Base-by-base conservation (phyloP, 768 basidiomycete species). In the Lactifluus pinguis region DNA sequence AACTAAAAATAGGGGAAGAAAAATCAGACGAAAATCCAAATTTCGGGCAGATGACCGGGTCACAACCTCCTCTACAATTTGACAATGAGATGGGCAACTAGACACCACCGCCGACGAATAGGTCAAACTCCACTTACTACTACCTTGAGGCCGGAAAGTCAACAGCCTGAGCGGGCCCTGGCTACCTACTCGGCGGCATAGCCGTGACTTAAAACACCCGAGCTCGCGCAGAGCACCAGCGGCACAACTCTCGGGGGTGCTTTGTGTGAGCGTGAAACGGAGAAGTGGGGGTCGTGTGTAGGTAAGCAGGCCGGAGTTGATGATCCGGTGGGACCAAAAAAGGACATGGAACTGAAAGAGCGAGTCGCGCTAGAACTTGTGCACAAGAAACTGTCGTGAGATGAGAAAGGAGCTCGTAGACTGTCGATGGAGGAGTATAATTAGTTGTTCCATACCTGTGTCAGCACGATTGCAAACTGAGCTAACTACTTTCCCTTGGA, bases 391-490 rank as follows among this genome's bases (percentile, higher is more conserved):
- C 79, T 34, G 89, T 91, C 64, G 83, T 76, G 66, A 93, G 77
- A 49, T 88, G 80, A 38, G 87, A 85, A 38, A 97, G 75, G 11
- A 97, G 77, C 95, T 97, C 57, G 60, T 47, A 17, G 30, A 19
- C 44, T 53, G 6, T 30, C 21, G 48, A 47, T 66, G n/a, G 69
- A 19, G 7, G 29, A 19, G 19, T 3, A 17, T 52, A 29, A 32
- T 15, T 6, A 39, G 29, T 21, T 45, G 39, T 15, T 72, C 82
- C 66, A 11, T 69, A 95, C 95, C 79, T 97, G 95, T 0, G 95
- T 93, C 66, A 99, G 76, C 36, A 93, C 93, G 48, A 99, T 95
- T 9, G 94, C 92, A 70, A 98, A 99, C 95, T 95, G 41, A 98
- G 76, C 65, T 95, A 76, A 72, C 93, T 95, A 71, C 91, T 92